phyloP scores from a whole-genome alignment of 2,329 filamentous ascomycete genomes.

The Aspergillus versicolor region DNA sequence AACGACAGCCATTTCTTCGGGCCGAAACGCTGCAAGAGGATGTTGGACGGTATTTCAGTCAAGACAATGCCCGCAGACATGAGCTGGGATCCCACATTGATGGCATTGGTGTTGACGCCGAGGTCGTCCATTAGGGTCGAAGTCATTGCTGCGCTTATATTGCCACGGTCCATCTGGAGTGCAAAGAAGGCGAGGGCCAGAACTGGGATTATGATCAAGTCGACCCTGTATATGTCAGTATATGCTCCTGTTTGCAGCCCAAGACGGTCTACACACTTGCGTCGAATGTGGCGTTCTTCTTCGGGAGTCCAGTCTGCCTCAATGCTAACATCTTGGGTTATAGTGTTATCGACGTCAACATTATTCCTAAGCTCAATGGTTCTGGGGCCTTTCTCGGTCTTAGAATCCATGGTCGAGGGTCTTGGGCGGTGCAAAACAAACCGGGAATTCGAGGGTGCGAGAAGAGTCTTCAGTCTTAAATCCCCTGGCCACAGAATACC shows the following conservation, averaged over 20 bases:
- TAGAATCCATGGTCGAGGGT: no score
- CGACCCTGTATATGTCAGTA: slow-evolving; percentile 36
- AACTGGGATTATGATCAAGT: slow-evolving; percentile 49
- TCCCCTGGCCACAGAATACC: no score
- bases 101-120: slow-evolving; percentile 45
- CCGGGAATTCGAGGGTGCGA: no score
- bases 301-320: background rate
- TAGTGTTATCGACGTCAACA: no score
- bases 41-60: slow-evolving; percentile 54
- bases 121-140: slow-evolving; percentile 49
- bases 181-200: slow-evolving; percentile 52
- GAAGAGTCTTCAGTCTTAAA: no score
- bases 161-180: slow-evolving; percentile 56
- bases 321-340: background rate
- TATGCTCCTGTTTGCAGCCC: background rate
- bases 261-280: background rate
- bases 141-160: slow-evolving; percentile 52
- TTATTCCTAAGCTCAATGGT: no score
- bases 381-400: no score
- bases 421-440: no score
- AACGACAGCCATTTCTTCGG: background rate
- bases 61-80: slow-evolving; percentile 54
- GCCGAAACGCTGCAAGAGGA: slow-evolving; percentile 29
- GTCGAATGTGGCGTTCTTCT: background rate
- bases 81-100: slow-evolving; percentile 55